phyloP scores from a whole-genome alignment of 306 rosid species.

The Prunus campanulata region DNA sequence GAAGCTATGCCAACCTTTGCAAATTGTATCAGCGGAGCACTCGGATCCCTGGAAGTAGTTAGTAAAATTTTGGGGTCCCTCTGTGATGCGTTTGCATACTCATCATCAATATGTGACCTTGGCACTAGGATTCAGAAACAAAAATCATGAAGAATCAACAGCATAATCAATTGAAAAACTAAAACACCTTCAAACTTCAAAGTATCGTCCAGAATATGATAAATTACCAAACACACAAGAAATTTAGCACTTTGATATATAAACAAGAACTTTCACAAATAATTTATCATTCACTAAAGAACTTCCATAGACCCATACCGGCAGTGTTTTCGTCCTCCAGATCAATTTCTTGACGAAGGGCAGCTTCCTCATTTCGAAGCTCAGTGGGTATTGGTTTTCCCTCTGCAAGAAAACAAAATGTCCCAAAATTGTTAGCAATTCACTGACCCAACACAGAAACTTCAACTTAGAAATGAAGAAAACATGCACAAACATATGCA shows the following conservation, averaged over 20 bases:
- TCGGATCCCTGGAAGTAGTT: constrained; percentile 88
- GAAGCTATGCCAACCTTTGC: constrained; percentile 58
- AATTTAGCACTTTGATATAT: neutral
- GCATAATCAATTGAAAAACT: neutral
- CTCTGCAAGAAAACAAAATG: constrained; percentile 42
- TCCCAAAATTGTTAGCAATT: neutral
- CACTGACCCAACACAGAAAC: neutral
- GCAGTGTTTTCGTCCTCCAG: constrained; percentile 78
- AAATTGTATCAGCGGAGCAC: constrained; percentile 87
- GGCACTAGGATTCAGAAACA: constrained; percentile 48
- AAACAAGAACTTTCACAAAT: neutral
- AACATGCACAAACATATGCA: neutral
- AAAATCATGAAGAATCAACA: neutral
- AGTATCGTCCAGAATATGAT: neutral
- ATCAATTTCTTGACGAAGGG: constrained; percentile 79
- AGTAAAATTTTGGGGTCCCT: constrained; percentile 81
- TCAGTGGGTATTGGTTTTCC: constrained; percentile 92
- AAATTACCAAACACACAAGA: neutral
- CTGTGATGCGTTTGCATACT: constrained; percentile 78
- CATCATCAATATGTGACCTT: constrained; percentile 77
- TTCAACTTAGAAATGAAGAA: neutral
- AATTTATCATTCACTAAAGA: neutral
- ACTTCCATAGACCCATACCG: constrained; percentile 31
- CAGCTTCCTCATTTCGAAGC: constrained; percentile 84
- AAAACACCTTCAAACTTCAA: neutral